These are phyloP conservation scores for Phytopythium vexans DNA, from an alignment of 352 stramenopile species.

Conservation along the genomic window DNA sequence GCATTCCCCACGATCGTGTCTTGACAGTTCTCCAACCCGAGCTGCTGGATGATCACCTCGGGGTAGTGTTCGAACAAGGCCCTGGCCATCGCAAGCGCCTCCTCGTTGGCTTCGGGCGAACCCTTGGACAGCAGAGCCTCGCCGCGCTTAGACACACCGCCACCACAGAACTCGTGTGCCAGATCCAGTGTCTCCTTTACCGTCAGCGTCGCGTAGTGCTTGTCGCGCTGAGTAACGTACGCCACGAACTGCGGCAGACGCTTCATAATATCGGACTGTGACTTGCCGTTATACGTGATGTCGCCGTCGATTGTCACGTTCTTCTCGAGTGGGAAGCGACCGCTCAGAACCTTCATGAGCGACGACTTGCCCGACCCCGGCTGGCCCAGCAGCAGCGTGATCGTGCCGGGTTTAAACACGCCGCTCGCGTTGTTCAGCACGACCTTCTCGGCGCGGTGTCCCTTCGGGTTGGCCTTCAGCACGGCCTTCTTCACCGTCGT, in stretches of 20 bases:
- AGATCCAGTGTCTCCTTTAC: slow-evolving; percentile 38
- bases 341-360: slow-evolving; percentile 32
- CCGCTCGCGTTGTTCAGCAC: slow-evolving; percentile 49
- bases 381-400: slow-evolving; percentile 31
- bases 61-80: slow-evolving; percentile 32
- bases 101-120: slow-evolving; percentile 28
- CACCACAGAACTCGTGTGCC: slow-evolving; percentile 70
- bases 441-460: slow-evolving; percentile 34
- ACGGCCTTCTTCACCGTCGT: slow-evolving; percentile 30
- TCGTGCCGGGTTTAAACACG: slow-evolving; percentile 39
- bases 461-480: slow-evolving; percentile 22
- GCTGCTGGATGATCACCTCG: slow-evolving; percentile 36
- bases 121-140: slow-evolving; percentile 41
- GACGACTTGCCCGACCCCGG: slow-evolving; percentile 33
- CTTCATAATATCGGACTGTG: slow-evolving; percentile 20
- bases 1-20: slow-evolving; percentile 56
- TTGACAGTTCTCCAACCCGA: slow-evolving; percentile 39
- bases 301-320: slow-evolving; percentile 31
- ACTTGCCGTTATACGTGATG: slow-evolving; percentile 44
- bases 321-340: slow-evolving; percentile 40
- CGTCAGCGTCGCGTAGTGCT: slow-evolving; percentile 70
- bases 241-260: slow-evolving; percentile 37
- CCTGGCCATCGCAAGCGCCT: slow-evolving; percentile 13
- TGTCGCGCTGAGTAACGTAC: slow-evolving; percentile 72
- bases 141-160: slow-evolving; percentile 21